These are phyloP conservation scores for Zygotorulaspora sp. DNA, from an alignment of 805 yeast genomes.

Conservation along the genomic window DNA sequence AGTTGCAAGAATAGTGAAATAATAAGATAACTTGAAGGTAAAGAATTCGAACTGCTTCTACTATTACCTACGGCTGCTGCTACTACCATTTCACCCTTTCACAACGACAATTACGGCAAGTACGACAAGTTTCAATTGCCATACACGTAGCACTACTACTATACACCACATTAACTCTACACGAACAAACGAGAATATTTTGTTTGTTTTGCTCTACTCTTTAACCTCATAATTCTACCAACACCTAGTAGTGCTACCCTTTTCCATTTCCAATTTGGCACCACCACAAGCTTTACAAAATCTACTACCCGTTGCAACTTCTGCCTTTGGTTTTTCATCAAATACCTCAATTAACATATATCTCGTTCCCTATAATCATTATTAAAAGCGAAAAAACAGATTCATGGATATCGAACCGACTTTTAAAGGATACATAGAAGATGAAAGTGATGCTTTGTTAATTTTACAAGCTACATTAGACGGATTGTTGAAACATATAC, in stretches of 20 bases:
- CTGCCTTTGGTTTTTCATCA: too few species aligned
- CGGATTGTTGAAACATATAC: conserved; percentile 54
- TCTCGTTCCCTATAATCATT: too few species aligned
- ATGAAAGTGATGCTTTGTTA: conserved; percentile 77
- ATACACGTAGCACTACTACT: conserved; percentile 1
- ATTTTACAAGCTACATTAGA: conserved; percentile 75
- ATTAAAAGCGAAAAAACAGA: too few species aligned
- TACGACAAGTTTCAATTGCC: too few species aligned
- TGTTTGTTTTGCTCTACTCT: conserved; percentile 1
- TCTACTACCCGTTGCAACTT: too few species aligned
- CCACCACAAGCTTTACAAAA: background rate
- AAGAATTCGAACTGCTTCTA: too few species aligned
- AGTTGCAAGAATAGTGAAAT: too few species aligned
- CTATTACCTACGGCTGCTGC: too few species aligned
- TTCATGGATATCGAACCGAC: conserved; percentile 47
- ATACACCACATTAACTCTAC: background rate
- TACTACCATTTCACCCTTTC: background rate
- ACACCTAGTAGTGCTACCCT: conserved; percentile 2
- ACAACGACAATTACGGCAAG: too few species aligned
- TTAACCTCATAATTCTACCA: conserved; percentile 1
- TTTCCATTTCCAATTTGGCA: background rate
- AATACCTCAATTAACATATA: too few species aligned
- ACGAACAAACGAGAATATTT: background rate
- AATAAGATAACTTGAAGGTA: too few species aligned
- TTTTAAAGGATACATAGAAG: conserved; percentile 69